Percentiles rank a stretch among this genome's conserved stretches.
These are phyloP conservation scores for Claviceps humidiphila DNA, from an alignment of 2,329 filamentous ascomycete genomes.

Conservation along the genomic window DNA sequence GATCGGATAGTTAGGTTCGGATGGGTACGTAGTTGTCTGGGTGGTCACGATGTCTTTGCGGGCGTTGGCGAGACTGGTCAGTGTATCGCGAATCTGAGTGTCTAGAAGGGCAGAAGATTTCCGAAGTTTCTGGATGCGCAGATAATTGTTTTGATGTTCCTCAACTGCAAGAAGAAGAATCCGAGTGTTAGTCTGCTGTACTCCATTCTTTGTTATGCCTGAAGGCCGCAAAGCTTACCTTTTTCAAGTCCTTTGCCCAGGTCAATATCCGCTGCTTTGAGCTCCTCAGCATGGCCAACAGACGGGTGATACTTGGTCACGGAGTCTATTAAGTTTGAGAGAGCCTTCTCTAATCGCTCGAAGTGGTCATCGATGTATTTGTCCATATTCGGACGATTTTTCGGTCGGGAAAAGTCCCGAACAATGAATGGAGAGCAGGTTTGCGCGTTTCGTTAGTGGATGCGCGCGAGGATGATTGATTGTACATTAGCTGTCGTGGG, in stretches of 20 bases:
- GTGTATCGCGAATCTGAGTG: constrained; percentile 55
- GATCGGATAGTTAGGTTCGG: constrained; percentile 40
- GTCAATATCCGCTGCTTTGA: constrained; percentile 56
- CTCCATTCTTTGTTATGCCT: no score
- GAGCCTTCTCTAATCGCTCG: constrained; percentile 51
- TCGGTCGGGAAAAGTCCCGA: not conserved
- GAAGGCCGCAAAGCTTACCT: constrained; percentile 28
- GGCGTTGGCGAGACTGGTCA: constrained; percentile 56
- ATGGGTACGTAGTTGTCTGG: constrained; percentile 41
- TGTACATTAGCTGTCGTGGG: constrained; percentile 10
- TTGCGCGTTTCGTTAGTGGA: not conserved
- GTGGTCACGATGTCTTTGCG: constrained; percentile 59
- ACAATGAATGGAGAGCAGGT: not conserved
- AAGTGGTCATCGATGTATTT: constrained; percentile 48
- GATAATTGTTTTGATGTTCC: constrained; percentile 61
- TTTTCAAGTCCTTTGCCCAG: constrained; percentile 53
- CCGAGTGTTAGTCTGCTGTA: not conserved
- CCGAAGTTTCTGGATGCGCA: constrained; percentile 56
- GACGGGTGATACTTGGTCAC: constrained; percentile 74
- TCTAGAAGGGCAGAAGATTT: constrained; percentile 53
- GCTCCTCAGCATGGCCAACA: constrained; percentile 49
- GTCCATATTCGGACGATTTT: constrained; percentile 36
- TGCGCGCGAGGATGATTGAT: not conserved
- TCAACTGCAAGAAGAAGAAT: constrained; percentile 39
- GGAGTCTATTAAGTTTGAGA: constrained; percentile 61